Evolutionary conservation across 2,329 filamentous ascomycete genomes (phyloP).

Genomic region (Didymosphaeria variabile): DNA sequence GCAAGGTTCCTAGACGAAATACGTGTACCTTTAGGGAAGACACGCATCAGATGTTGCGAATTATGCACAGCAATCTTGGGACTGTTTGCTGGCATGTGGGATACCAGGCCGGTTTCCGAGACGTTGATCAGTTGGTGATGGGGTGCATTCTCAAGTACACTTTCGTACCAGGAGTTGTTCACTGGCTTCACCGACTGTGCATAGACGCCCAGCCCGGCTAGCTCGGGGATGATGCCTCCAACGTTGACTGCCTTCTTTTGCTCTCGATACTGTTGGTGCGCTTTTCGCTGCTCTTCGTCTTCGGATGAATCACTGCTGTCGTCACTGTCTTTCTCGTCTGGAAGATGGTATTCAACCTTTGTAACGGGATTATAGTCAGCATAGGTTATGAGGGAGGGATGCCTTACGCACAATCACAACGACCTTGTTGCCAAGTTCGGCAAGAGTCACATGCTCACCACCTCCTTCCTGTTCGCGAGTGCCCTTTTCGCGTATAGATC

Average conservation of each 20-base stretch:
- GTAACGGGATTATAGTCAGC: background rate
- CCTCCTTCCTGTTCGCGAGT: slow-evolving; percentile 62
- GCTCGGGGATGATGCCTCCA: slow-evolving; percentile 68
- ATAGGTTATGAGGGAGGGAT: background rate
- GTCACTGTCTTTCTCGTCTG: slow-evolving; percentile 58
- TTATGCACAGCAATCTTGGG: slow-evolving; percentile 68
- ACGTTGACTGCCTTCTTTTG: slow-evolving; percentile 60
- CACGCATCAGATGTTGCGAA: slow-evolving; percentile 72
- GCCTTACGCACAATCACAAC: slow-evolving; percentile 65
- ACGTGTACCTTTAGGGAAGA: slow-evolving; percentile 74
- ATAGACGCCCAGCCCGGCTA: slow-evolving; percentile 72
- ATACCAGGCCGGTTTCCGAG: slow-evolving; percentile 67
- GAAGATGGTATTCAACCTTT: slow-evolving; percentile 66
- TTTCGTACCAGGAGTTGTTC: slow-evolving; percentile 72
- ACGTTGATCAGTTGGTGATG: slow-evolving; percentile 75
- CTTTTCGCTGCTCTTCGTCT: slow-evolving; percentile 58
- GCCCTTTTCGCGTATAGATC: slow-evolving; percentile 65
- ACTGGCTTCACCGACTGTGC: slow-evolving; percentile 74
- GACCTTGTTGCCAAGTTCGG: slow-evolving; percentile 69
- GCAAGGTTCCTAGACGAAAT: slow-evolving; percentile 72
- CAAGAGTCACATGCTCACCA: slow-evolving; percentile 65
- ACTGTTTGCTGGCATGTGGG: slow-evolving; percentile 59
- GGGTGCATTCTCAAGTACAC: slow-evolving; percentile 58
- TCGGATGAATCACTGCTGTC: slow-evolving; percentile 46
- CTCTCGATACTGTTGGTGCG: slow-evolving; percentile 62